A percentile compares a stretch with the other conserved stretches of the same genome.
Evolutionary conservation across 495 filamentous ascomycete genomes (phyloP).

Genomic region (Aspergillus avenaceus): DNA sequence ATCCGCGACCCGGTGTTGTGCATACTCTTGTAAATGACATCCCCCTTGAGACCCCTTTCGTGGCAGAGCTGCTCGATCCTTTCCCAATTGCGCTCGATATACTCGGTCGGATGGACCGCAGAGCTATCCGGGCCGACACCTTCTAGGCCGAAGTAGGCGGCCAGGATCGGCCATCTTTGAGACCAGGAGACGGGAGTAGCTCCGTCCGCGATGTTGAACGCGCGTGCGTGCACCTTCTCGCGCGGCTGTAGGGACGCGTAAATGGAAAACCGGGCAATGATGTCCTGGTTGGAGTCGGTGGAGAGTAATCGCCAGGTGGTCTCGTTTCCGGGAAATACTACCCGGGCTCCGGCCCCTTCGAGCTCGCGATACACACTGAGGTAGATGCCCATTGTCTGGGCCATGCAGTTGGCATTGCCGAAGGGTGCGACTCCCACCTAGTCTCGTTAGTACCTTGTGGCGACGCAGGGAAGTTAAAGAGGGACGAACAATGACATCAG

Average conservation of each 20-base stretch:
- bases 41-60: constrained; percentile 3
- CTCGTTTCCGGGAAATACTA: too few relatives aligned
- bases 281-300: neutral
- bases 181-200: neutral
- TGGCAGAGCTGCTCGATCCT: constrained; percentile 2
- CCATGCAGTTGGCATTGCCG: too few relatives aligned
- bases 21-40: constrained; percentile 9
- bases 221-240: neutral
- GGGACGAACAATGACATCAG: too few relatives aligned
- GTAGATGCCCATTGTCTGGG: too few relatives aligned
- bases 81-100: too few relatives aligned
- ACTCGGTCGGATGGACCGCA: too few relatives aligned
- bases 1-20: constrained; percentile 9
- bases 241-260: neutral
- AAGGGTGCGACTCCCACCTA: too few relatives aligned
- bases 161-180: neutral
- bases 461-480: too few relatives aligned
- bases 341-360: too few relatives aligned
- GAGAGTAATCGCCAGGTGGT: neutral
- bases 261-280: neutral
- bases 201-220: neutral
- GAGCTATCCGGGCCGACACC: too few relatives aligned
- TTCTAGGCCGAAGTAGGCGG: neutral
- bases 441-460: too few relatives aligned
- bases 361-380: too few relatives aligned